A percentile compares a stretch with the other conserved stretches of the same genome.
Evolutionary conservation across 169 alveolate species (phyloP).

Genomic region (Plasmodium gaboni): DNA sequence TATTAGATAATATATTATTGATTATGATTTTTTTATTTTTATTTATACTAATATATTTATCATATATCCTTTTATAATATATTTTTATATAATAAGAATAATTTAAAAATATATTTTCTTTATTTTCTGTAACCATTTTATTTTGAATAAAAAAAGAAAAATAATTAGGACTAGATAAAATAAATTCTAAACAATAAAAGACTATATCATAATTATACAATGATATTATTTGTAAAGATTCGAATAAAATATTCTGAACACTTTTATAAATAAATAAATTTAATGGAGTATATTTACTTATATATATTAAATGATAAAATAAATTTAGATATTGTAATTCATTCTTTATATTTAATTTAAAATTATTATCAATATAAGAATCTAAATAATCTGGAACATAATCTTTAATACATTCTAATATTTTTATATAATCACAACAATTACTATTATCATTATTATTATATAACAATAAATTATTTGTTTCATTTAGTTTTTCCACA

Average conservation of each 20-base stretch:
- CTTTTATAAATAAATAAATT: conserved; percentile 3
- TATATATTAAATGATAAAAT: conserved; percentile 8
- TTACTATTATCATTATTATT: no score
- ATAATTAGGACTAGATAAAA: neutral
- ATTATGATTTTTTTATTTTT: neutral
- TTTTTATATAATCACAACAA: neutral
- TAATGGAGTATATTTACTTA: neutral
- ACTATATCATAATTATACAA: conserved; percentile 2
- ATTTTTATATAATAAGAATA: conserved; percentile 2
- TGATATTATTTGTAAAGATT: neutral
- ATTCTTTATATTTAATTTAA: conserved; percentile 6
- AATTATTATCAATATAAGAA: conserved; percentile 14
- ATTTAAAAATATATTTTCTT: neutral
- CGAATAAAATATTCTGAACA: neutral
- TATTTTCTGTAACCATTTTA: neutral
- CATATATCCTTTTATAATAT: conserved; percentile 7
- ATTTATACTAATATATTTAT: neutral
- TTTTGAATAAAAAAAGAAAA: neutral
- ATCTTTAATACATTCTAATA: neutral
- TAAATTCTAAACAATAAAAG: neutral
- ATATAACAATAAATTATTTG: no score
- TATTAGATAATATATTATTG: neutral
- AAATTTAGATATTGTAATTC: neutral
- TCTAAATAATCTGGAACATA: conserved; percentile 10
- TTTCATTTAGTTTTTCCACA: neutral